A percentile compares a stretch with the other conserved stretches of the same genome.
phyloP scores from a whole-genome alignment of 2,329 filamentous ascomycete species.

The Drechslera avenae region DNA sequence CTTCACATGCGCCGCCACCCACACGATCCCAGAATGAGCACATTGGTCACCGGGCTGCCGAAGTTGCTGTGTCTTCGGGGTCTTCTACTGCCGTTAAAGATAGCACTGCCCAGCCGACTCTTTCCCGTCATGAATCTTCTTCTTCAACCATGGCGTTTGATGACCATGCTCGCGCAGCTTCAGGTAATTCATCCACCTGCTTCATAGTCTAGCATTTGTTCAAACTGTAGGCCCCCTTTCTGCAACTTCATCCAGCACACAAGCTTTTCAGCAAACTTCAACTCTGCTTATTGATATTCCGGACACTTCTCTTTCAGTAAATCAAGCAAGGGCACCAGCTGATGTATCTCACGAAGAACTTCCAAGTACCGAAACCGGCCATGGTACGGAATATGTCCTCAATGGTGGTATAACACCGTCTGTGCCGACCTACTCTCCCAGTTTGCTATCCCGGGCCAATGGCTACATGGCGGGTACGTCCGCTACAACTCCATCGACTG shows the following conservation, averaged over 20 bases:
- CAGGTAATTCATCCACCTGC: constrained; percentile 24
- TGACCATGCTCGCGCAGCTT: constrained; percentile 2
- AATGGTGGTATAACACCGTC: background rate
- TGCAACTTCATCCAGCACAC: background rate
- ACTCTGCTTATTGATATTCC: constrained; percentile 15
- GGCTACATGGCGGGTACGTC: background rate
- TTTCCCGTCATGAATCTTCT: constrained; percentile 10
- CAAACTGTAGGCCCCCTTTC: background rate
- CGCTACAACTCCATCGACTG: constrained; percentile 8
- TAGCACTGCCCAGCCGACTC: constrained; percentile 9
- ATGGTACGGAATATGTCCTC: background rate
- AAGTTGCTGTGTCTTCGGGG: constrained; percentile 20
- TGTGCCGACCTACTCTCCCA: background rate
- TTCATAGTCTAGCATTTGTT: constrained; percentile 10
- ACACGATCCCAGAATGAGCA: constrained; percentile 15
- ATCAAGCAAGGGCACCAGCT: constrained; percentile 13
- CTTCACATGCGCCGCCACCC: constrained; percentile 12
- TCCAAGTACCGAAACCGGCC: background rate
- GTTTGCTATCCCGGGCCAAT: background rate
- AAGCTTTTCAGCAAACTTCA: background rate
- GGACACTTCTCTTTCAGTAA: background rate
- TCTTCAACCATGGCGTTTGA: constrained; percentile 14
- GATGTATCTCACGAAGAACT: constrained; percentile 19
- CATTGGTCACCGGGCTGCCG: constrained; percentile 31
- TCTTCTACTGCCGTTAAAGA: constrained; percentile 1